phyloP scores from a whole-genome alignment of 805 yeast genomes.

The Yarrowia sp. region DNA sequence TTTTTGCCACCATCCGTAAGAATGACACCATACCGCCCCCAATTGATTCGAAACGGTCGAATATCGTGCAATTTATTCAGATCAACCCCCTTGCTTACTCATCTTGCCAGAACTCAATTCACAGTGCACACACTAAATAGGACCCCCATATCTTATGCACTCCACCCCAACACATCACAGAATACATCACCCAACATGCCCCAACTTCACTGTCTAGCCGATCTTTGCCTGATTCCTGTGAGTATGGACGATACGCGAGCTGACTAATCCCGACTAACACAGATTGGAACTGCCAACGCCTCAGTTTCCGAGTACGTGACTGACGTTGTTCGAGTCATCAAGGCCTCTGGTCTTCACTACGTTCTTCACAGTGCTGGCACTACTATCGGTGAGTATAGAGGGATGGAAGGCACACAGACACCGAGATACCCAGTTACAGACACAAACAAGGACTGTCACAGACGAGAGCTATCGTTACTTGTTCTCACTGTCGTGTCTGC shows the following conservation, averaged over 20 bases:
- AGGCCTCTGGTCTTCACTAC: constrained; percentile 66
- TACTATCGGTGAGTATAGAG: constrained; percentile 53
- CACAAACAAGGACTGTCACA: too few species aligned
- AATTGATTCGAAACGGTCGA: not conserved
- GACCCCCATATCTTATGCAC: constrained; percentile 14
- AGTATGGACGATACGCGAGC: constrained; percentile 45
- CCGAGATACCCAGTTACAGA: not conserved
- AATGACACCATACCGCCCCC: too few species aligned
- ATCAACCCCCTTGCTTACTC: not conserved
- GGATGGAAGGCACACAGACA: not conserved
- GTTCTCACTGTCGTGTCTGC: too few species aligned
- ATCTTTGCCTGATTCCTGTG: constrained; percentile 83
- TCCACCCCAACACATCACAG: constrained; percentile 12
- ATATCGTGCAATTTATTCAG: too few species aligned
- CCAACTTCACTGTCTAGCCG: constrained; percentile 74
- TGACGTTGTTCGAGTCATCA: constrained; percentile 67
- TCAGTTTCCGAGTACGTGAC: constrained; percentile 86
- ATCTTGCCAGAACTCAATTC: not conserved
- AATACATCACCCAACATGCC: constrained; percentile 40
- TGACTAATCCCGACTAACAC: constrained; percentile 5
- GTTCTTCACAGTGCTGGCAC: constrained; percentile 92
- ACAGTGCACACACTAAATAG: not conserved
- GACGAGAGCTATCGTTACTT: too few species aligned
- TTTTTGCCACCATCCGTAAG: too few species aligned
- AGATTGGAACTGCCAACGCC: constrained; percentile 79